phyloP scores from a whole-genome alignment of 2,329 filamentous ascomycete species.

The Colletotrichum falcatum region DNA sequence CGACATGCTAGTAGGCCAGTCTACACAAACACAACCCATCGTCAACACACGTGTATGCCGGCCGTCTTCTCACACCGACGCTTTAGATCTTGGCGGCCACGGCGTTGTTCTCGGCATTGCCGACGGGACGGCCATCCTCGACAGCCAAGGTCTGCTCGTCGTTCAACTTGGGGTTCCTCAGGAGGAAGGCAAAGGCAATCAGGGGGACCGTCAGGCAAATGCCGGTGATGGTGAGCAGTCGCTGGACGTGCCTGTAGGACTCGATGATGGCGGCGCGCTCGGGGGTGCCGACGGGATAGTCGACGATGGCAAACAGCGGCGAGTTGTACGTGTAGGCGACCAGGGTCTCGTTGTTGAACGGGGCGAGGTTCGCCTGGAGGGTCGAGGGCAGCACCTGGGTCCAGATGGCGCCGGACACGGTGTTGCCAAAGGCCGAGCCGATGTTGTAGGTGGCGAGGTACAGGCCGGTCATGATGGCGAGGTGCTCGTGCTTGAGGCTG shows the following conservation, averaged over 20 bases:
- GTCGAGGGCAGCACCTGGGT: slow-evolving; percentile 65
- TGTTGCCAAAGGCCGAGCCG: slow-evolving; percentile 69
- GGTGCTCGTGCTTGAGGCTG: slow-evolving; percentile 60
- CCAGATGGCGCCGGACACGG: slow-evolving; percentile 73
- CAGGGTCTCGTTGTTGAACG: slow-evolving; percentile 54
- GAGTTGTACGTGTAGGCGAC: slow-evolving; percentile 51
- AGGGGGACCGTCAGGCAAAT: slow-evolving; percentile 62
- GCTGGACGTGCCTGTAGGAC: slow-evolving; percentile 61
- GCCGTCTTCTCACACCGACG: accelerated
- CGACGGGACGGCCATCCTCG: slow-evolving; percentile 32
- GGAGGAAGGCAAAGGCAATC: slow-evolving; percentile 55
- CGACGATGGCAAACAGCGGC: slow-evolving; percentile 49
- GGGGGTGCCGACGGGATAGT: slow-evolving; percentile 56
- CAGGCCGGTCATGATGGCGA: slow-evolving; percentile 73
- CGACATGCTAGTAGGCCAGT: background rate
- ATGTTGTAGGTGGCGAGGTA: slow-evolving; percentile 74
- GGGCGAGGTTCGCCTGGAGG: slow-evolving; percentile 49
- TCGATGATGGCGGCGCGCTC: slow-evolving; percentile 58
- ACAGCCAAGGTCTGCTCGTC: slow-evolving; percentile 58
- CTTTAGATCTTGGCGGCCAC: slow-evolving; percentile 9
- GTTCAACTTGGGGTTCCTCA: slow-evolving; percentile 61
- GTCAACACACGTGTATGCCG: too few relatives aligned
- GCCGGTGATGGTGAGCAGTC: slow-evolving; percentile 60
- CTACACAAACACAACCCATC: background rate
- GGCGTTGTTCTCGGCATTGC: slow-evolving; percentile 4